These are phyloP conservation scores for Cubamyces lactineus DNA, from an alignment of 768 basidiomycete genomes.

Conservation along the genomic window DNA sequence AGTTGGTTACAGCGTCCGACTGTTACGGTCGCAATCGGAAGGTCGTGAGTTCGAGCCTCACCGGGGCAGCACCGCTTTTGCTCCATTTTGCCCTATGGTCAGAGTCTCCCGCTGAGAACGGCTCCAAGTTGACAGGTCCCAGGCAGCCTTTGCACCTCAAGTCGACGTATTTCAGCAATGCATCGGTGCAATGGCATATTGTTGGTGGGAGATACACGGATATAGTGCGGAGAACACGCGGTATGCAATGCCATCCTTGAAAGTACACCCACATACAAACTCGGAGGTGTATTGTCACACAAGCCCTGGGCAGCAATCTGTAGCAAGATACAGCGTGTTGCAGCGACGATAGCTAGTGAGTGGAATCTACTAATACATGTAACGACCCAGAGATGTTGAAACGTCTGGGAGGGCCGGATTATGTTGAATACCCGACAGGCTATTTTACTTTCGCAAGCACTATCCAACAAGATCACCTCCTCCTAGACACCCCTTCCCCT, in stretches of 20 bases:
- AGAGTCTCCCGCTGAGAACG: too few relatives aligned
- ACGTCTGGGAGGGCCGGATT: conserved; percentile 39
- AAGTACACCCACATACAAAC: too few relatives aligned
- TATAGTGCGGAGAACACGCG: too few relatives aligned
- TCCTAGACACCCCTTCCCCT: background rate
- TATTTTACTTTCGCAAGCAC: conserved; percentile 46
- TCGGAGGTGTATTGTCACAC: too few relatives aligned
- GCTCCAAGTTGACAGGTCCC: too few relatives aligned
- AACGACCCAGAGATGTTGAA: conserved; percentile 32
- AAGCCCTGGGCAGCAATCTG: too few relatives aligned
- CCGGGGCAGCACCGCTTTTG: conserved; percentile 37
- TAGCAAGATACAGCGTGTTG: conserved; percentile 7
- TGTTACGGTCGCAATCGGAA: conserved; percentile 61
- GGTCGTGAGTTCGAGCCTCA: conserved; percentile 74
- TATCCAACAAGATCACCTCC: conserved; percentile 14
- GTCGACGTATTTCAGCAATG: too few relatives aligned
- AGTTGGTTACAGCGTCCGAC: conserved; percentile 82
- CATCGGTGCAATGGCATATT: too few relatives aligned
- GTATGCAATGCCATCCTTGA: too few relatives aligned
- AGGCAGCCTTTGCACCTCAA: background rate
- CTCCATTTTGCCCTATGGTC: background rate
- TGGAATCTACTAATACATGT: conserved; percentile 28
- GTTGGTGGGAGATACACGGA: too few relatives aligned
- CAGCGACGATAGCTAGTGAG: conserved; percentile 17
- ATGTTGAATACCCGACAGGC: conserved; percentile 57